Conservation (phyloP, 805 yeast species). For the Ogataea philodendri region DNA sequence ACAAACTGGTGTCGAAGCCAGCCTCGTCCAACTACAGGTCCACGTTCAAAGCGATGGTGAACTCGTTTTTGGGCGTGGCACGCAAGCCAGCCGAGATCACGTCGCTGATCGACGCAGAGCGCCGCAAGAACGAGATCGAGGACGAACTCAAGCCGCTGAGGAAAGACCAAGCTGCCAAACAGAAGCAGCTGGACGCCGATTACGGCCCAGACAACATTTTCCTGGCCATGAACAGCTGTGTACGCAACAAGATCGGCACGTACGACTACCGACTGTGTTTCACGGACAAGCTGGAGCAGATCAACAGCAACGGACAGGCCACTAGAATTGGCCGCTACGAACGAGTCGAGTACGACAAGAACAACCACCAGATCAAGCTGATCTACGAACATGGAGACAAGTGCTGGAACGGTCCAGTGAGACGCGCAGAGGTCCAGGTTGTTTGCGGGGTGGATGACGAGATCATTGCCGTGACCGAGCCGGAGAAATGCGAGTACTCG, state of each 20-base stretch:
- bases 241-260: constrained; percentile 56
- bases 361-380: constrained; percentile 17
- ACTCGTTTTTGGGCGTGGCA: constrained; percentile 26
- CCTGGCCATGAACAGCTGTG: constrained; percentile 49
- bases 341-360: constrained; percentile 14
- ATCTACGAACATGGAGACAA: constrained; percentile 60
- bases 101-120: constrained; percentile 10
- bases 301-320: constrained; percentile 41
- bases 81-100: constrained; percentile 3
- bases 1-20: constrained; percentile 2
- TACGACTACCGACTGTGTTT: constrained; percentile 67
- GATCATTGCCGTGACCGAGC: constrained; percentile 73
- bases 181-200: constrained; percentile 21
- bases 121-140: constrained; percentile 11
- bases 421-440: constrained; percentile 64
- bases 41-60: constrained; percentile 13
- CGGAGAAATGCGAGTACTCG: constrained; percentile 80
- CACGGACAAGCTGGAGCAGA: constrained; percentile 56
- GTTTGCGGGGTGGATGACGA: constrained; percentile 62
- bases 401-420: constrained; percentile 93
- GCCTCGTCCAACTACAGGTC: constrained; percentile 1
- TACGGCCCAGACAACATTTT: constrained; percentile 67
- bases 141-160: constrained; percentile 26
- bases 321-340: constrained; percentile 51
- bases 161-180: constrained; percentile 15